Conservation (phyloP, 1,284 basidiomycete genomes). For the Ceratobasidium papillatum region DNA sequence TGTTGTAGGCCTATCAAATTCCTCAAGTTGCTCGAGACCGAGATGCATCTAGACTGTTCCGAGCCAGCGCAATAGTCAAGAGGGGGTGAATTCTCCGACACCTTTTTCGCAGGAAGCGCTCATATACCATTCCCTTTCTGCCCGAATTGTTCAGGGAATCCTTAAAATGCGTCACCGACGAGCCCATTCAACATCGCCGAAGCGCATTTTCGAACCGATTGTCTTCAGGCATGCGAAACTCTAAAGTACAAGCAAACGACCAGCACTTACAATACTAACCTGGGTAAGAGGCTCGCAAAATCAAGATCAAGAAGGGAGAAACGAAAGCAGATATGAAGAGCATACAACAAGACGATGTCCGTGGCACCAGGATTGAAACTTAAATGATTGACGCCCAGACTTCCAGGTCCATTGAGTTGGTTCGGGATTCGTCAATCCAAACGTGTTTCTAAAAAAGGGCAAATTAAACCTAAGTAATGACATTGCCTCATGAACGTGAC, state of each 20-base stretch:
- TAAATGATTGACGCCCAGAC: slow-evolving; percentile 70
- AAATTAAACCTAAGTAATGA: not conserved
- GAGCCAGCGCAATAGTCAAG: slow-evolving; percentile 59
- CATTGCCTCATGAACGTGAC: slow-evolving; percentile 35
- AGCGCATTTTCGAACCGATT: slow-evolving; percentile 17
- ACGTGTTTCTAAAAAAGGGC: slow-evolving; percentile 59
- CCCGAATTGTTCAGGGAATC: not conserved
- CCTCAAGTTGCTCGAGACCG: slow-evolving; percentile 81
- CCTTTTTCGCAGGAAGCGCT: not conserved
- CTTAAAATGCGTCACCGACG: not conserved
- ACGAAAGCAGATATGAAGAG: slow-evolving; percentile 49
- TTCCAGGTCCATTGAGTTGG: slow-evolving; percentile 64
- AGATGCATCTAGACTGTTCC: slow-evolving; percentile 76
- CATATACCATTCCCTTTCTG: not conserved
- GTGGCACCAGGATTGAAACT: slow-evolving; percentile 42
- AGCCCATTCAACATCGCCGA: not conserved
- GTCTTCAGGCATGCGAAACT: slow-evolving; percentile 37
- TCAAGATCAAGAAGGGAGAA: slow-evolving; percentile 37
- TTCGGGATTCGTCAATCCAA: slow-evolving; percentile 64
- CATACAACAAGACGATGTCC: slow-evolving; percentile 44
- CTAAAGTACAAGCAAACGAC: slow-evolving; percentile 40
- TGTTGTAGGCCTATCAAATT: slow-evolving; percentile 88
- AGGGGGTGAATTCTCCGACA: not conserved
- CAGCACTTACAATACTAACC: slow-evolving; percentile 32
- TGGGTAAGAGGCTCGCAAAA: slow-evolving; percentile 6